Evolutionary conservation across 768 basidiomycete genomes (phyloP), one percentile per base, ranked within the genome.

Genomic region (Boletus sp.): DNA sequence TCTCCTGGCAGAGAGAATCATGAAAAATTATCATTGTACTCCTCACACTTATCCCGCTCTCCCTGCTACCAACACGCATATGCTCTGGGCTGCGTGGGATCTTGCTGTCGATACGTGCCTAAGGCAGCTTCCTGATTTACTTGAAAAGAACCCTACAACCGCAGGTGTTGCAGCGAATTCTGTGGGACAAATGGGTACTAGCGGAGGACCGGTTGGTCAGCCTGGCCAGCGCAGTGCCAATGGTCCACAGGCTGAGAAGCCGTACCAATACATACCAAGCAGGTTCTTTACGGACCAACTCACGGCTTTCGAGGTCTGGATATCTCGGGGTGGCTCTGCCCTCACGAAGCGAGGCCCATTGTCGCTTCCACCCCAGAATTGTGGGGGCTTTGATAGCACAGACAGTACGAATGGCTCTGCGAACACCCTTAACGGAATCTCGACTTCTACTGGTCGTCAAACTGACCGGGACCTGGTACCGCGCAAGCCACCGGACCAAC

Each of bases 301-400:
- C 28, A 95, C 93, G 0, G 97, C 96, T 2, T 98, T 99, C 65
- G 93, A 98, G 68, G 92, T 98, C 29, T 99, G 96, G 97, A 92
- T 99, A 61, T 92, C 92, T 5, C 85, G 95, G 46, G 94, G 95
- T 17, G 93, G 91, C 1, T 91, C 90, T 3, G 91, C 91, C 0
- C 74, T 92, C 50, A 91, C 90, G 1, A 85, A 82, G 59, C 82
- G 82, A 29, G 92, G 91, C 0, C 90, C 89, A 1, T 68, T 89
- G 65, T 89, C 90, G 5, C 76, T 91, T 17, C 89, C 90, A 1
- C 73, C 77, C 17, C 75, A 76, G 29, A 78, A 64, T 18, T 77
- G 74, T 33, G 73, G 70, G 46, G 70, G 68, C 35, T 68, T 57
- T 20, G 65, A 70, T 33, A 49, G 52, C 8, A 51, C 63, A 29